These are phyloP conservation scores for Paecilomyces sp. DNA, from an alignment of 2,329 filamentous ascomycete species.

Conservation along the genomic window DNA sequence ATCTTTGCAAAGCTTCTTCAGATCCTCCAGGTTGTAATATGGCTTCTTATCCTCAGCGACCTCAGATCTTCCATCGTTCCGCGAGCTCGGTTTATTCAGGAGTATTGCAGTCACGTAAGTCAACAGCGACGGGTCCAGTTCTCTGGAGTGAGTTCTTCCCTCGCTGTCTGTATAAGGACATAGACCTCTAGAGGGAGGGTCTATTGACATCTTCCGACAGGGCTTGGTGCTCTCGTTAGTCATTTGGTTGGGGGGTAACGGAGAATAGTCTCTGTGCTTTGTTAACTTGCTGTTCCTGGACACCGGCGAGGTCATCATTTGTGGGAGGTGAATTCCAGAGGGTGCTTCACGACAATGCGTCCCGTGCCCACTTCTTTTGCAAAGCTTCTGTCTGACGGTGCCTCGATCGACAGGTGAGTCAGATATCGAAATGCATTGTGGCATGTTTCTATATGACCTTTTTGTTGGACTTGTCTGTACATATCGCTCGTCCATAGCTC, in stretches of 20 bases:
- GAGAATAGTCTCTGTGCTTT: neutral
- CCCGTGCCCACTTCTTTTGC: neutral
- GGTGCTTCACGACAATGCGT: neutral
- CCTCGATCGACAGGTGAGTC: neutral
- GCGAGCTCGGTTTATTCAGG: neutral
- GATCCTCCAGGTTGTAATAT: constrained; percentile 3
- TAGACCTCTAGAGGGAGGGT: neutral
- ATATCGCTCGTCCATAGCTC: neutral
- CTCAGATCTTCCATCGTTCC: neutral
- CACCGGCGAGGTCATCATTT: neutral
- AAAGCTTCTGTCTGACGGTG: neutral
- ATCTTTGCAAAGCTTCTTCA: constrained; percentile 1
- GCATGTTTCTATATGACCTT: neutral
- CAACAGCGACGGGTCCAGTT: neutral
- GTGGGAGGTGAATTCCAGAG: neutral
- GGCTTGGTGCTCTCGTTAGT: neutral
- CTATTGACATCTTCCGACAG: neutral
- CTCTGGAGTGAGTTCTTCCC: neutral
- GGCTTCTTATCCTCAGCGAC: neutral
- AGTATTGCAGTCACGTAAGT: neutral
- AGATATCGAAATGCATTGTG: neutral
- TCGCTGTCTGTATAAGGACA: neutral
- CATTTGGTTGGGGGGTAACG: neutral
- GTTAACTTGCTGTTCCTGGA: neutral
- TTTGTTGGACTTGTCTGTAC: neutral